Evolutionary conservation across 176 grass and related monocot genomes (phyloP).

Genomic region (Triticum aestivum): IWGSC_CS_RefSeq_v2.1 NC_057794.1:104205801-104206300

Average conservation of each 20-base stretch:
- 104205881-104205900: slow-evolving; percentile 39
- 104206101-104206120: slow-evolving; percentile 49
- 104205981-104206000: background rate
- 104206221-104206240: background rate
- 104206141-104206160: slow-evolving; percentile 60
- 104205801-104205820: slow-evolving; percentile 57
- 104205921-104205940: background rate
- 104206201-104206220: background rate
- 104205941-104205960: background rate
- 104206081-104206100: slow-evolving; percentile 66
- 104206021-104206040: background rate
- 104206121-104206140: slow-evolving; percentile 74
- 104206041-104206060: slow-evolving; percentile 86
- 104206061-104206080: slow-evolving; percentile 95
- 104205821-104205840: slow-evolving; percentile 44
- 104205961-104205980: background rate
- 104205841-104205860: slow-evolving; percentile 46
- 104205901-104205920: slow-evolving; percentile 40
- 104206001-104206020: background rate
- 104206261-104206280: background rate
- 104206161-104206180: slow-evolving; percentile 89
- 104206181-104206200: slow-evolving; percentile 91
- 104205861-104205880: slow-evolving; percentile 37
- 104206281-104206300: background rate
- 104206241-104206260: background rate